A percentile compares a stretch with the other conserved stretches of the same genome.
Evolutionary conservation across 2,329 filamentous ascomycete genomes (phyloP).

Genomic region (Xenosphaeropsis pyriputrescens): DNA sequence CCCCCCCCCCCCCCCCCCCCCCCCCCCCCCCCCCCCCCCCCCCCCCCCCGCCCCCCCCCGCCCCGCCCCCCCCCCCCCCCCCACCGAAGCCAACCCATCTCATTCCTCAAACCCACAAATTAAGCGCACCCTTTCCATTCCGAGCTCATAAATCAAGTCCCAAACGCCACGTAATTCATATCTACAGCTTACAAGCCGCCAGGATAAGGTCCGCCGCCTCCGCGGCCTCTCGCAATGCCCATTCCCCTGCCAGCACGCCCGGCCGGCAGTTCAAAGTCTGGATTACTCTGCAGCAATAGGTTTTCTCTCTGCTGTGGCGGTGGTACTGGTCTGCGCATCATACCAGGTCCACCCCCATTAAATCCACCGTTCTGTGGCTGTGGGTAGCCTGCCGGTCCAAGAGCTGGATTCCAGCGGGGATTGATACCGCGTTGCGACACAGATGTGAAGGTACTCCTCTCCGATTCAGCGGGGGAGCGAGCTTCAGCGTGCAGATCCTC

Average conservation of each 20-base stretch:
- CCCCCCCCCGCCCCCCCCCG: no score
- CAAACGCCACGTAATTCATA: no score
- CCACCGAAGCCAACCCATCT: no score
- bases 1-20: no score
- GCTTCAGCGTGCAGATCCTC: constrained; percentile 48
- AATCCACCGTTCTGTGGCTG: constrained; percentile 13
- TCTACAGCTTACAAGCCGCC: constrained; percentile 2
- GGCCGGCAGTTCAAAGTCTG: constrained; percentile 65
- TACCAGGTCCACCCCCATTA: constrained; percentile 20
- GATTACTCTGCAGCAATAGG: constrained; percentile 63
- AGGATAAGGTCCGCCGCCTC: constrained; percentile 36
- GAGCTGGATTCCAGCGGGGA: constrained; percentile 55
- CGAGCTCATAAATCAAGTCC: no score
- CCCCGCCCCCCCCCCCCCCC: no score
- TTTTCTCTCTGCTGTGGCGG: constrained; percentile 41
- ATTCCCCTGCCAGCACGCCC: constrained; percentile 10
- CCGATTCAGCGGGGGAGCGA: constrained; percentile 63
- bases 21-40: no score
- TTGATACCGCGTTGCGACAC: constrained; percentile 82
- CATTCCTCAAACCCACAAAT: no score
- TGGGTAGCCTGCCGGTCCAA: constrained; percentile 14
- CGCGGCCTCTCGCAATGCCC: constrained; percentile 5
- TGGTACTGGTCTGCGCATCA: constrained; percentile 11
- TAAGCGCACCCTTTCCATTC: no score
- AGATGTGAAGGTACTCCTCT: constrained; percentile 77